Percentiles rank a stretch among this genome's conserved stretches.
Evolutionary conservation across 2,329 filamentous ascomycete species (phyloP).

Genomic region (Cladophialophora yegresii): DNA sequence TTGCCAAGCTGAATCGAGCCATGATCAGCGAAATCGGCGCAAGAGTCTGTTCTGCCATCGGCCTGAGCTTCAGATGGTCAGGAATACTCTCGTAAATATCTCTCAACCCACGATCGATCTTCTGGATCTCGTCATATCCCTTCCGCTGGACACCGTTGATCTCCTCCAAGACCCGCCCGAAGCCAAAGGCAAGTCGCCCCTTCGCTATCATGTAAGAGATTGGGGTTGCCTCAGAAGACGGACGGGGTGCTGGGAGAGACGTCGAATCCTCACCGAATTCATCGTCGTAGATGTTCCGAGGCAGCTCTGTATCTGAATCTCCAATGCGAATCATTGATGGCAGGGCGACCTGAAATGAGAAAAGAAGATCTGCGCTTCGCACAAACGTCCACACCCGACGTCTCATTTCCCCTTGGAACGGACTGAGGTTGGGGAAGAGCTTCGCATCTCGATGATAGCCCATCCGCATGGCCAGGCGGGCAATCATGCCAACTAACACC

Average conservation of each 20-base stretch:
- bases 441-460: slow-evolving; percentile 65
- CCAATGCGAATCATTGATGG: slow-evolving; percentile 66
- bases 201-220: slow-evolving; percentile 54
- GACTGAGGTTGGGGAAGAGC: slow-evolving; percentile 60
- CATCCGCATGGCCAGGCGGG: slow-evolving; percentile 66
- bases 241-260: slow-evolving; percentile 59
- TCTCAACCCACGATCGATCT: slow-evolving; percentile 60
- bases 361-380: slow-evolving; percentile 63
- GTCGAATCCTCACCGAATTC: slow-evolving; percentile 62
- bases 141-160: slow-evolving; percentile 46
- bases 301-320: slow-evolving; percentile 64
- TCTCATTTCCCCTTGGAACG: slow-evolving; percentile 63
- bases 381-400: slow-evolving; percentile 54
- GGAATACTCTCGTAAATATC: slow-evolving; percentile 68
- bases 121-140: slow-evolving; percentile 63
- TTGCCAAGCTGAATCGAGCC: slow-evolving; percentile 79
- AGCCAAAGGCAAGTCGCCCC: slow-evolving; percentile 46
- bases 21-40: slow-evolving; percentile 72
- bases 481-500: slow-evolving; percentile 61
- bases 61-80: slow-evolving; percentile 73
- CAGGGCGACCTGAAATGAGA: slow-evolving; percentile 68
- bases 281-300: slow-evolving; percentile 65
- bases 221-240: slow-evolving; percentile 61
- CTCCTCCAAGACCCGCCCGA: slow-evolving; percentile 50
- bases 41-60: slow-evolving; percentile 70